Evolutionary conservation across 2,329 filamentous ascomycete genomes (phyloP), one percentile per base, ranked within the genome.

Genomic region (Aspergillus phoenicis): DNA sequence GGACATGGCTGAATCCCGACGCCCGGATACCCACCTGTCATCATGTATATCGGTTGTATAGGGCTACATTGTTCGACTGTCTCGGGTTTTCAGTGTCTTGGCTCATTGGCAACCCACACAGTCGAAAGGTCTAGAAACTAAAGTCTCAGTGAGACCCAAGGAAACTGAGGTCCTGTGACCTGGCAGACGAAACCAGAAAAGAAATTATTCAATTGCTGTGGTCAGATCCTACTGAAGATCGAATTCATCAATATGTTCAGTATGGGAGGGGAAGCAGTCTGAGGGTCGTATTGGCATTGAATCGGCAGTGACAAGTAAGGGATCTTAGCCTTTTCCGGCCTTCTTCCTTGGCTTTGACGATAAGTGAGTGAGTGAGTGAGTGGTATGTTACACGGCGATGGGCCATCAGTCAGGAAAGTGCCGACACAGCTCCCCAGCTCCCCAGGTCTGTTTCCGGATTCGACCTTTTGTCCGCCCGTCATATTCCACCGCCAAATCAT

Each of bases 1-100:
- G 26, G 47, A 51, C 47, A 51, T 51, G 47, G 26, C 47, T 51
- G 26, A 51, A 30, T 33, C 47, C 24, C 8, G 10, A 51, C 26
- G 26, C 26, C 47, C n/a, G 47, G 47, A 30, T 51, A 26, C 47
- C 28, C 47, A 51, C 47, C 47, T 51, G 47, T 51, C 47, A 51
- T 49, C 5, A 26, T n/a, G 26, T 30, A 45, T 24, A 20, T 20
- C 10, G n/a, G 22, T 45, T 22, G 41, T 45, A 51, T 51, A 30
- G 47, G 47, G 47, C 47, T 51, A 51, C 47, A 51, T 30, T 51
- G 26, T 51, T 30, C n/a, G 33, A 13, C 33, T 30, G 24, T 51
- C 47, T 51, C 26, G 26, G 41, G 4, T 22, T 13, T 26, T 33
- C 47, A 28, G n/a, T 17, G 15, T 53, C 51, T 54, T 45, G 41